Evolutionary conservation across 139 green algal species (phyloP).

Genomic region (Desmodesmus armatus): DNA sequence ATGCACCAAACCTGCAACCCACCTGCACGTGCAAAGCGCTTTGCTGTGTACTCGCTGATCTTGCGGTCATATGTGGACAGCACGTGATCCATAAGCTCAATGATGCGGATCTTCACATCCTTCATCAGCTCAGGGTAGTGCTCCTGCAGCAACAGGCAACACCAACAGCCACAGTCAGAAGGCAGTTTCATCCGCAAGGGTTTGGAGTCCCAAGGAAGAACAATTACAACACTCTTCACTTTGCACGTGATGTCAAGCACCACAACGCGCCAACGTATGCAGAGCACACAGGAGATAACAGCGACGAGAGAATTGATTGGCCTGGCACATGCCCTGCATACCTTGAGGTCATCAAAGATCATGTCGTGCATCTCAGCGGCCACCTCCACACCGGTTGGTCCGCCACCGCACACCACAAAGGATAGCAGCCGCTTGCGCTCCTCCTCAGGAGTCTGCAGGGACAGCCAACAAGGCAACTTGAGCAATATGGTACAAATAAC

Average conservation of each 20-base stretch:
- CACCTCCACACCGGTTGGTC: slow-evolving; percentile 93
- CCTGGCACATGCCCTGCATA: too few species aligned
- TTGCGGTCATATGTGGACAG: slow-evolving; percentile 91
- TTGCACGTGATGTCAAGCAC: too few species aligned
- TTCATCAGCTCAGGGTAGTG: slow-evolving; percentile 79
- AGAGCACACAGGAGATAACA: too few species aligned
- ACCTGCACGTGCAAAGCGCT: slow-evolving; percentile 79
- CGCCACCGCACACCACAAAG: slow-evolving; percentile 92
- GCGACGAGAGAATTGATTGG: too few species aligned
- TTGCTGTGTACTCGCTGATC: slow-evolving; percentile 85
- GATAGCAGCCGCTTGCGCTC: slow-evolving; percentile 87
- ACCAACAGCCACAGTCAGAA: not conserved
- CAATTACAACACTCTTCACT: too few species aligned
- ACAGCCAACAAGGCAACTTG: too few species aligned
- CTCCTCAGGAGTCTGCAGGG: slow-evolving; percentile 53
- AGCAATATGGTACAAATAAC: too few species aligned
- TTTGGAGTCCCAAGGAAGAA: too few species aligned
- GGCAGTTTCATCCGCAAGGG: too few species aligned
- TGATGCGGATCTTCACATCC: slow-evolving; percentile 72
- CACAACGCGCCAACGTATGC: too few species aligned
- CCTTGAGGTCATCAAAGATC: slow-evolving; percentile 74
- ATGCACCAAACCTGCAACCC: too few species aligned
- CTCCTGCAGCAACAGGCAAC: slow-evolving; percentile 30
- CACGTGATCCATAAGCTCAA: slow-evolving; percentile 93
- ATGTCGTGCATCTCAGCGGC: slow-evolving; percentile 94